These are phyloP conservation scores for Suillus clintonianus DNA, from an alignment of 768 basidiomycete genomes.

Conservation along the genomic window DNA sequence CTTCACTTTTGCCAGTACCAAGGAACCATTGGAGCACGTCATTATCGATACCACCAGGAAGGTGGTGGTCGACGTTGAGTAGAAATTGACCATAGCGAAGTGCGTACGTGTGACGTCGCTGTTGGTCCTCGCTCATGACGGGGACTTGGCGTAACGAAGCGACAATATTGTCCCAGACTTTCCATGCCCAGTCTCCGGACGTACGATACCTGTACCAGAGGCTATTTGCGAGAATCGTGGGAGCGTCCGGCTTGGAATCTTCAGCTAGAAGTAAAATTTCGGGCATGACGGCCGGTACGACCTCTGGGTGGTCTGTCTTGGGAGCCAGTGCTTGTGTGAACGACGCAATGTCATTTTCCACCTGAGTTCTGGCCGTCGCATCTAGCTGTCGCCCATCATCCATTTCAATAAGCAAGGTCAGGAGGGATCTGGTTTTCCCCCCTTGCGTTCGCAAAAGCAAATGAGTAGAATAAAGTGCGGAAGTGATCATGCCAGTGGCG, in stretches of 20 bases:
- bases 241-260: constrained; percentile 59
- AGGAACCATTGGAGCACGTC: constrained; percentile 74
- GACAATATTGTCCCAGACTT: constrained; percentile 82
- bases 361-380: constrained; percentile 54
- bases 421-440: constrained; percentile 61
- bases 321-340: constrained; percentile 56
- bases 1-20: constrained; percentile 65
- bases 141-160: constrained; percentile 73
- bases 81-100: constrained; percentile 72
- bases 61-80: constrained; percentile 72
- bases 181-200: constrained; percentile 75
- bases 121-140: constrained; percentile 48
- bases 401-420: constrained; percentile 65
- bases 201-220: constrained; percentile 84
- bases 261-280: constrained; percentile 70
- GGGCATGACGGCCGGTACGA: constrained; percentile 44
- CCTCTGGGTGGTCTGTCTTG: constrained; percentile 31
- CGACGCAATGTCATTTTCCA: constrained; percentile 58
- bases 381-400: constrained; percentile 62
- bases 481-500: constrained; percentile 52
- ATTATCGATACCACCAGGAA: constrained; percentile 70
- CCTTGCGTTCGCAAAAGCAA: constrained; percentile 65
- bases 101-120: constrained; percentile 52
- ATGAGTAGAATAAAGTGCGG: constrained; percentile 62
- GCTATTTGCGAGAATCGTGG: constrained; percentile 70